These are phyloP conservation scores for Ciborinia camelliae DNA, from an alignment of 2,329 filamentous ascomycete species.

Conservation along the genomic window DNA sequence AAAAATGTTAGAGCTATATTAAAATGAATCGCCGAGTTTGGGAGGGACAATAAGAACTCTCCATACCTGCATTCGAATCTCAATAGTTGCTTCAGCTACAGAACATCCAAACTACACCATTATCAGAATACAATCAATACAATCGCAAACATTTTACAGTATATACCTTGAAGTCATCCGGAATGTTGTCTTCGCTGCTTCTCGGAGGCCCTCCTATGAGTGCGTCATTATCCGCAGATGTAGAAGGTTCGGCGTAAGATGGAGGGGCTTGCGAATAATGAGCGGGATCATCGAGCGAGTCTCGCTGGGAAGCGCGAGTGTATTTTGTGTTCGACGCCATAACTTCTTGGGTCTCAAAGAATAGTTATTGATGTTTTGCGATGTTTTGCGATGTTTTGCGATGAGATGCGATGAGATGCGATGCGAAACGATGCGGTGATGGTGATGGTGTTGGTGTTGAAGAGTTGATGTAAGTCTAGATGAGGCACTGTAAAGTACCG, in stretches of 20 bases:
- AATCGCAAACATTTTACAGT: neutral
- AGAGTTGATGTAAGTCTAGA: neutral
- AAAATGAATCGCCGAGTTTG: no score
- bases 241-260: constrained; percentile 65
- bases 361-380: neutral
- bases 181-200: constrained; percentile 83
- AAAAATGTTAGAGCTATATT: neutral
- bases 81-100: constrained; percentile 88
- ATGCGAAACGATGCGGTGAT: no score
- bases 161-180: constrained; percentile 90
- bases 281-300: constrained; percentile 70
- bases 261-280: constrained; percentile 75
- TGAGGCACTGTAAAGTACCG: constrained; percentile 2
- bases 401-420: no score
- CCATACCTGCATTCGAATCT: constrained; percentile 68
- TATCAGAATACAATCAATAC: constrained; percentile 19
- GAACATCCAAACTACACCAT: constrained; percentile 74
- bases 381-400: constrained; percentile 2
- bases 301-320: constrained; percentile 75
- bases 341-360: neutral
- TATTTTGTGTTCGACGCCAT: constrained; percentile 83
- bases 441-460: neutral
- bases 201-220: constrained; percentile 64
- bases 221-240: constrained; percentile 52
- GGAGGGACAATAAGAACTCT: no score